Evolutionary conservation across 2,329 filamentous ascomycete genomes (phyloP), one percentile per base, ranked within the genome.

Genomic region (Didymellaceae sp.): DNA sequence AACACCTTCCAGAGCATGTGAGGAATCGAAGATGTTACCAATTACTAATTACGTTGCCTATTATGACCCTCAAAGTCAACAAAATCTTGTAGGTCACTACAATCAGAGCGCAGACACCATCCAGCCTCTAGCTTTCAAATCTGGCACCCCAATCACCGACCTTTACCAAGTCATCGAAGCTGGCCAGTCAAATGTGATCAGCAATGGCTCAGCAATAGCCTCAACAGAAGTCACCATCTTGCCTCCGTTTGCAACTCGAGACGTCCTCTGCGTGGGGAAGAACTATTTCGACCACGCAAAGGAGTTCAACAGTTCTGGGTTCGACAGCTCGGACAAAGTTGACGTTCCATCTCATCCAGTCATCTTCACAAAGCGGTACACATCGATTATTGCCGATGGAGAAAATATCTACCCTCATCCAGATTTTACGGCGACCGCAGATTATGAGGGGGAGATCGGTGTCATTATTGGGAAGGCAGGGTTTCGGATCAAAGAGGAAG

Each of bases 361-460:
- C 7, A 82, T 82, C 45, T 82, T 83, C 64, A 82, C 80, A 3
- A 83, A 83, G 57, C 73, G 81, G 1, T 75, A 74, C 4, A 82
- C 80, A 0, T 80, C 78, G 1, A 81, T 82, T 48, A 77, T 83
- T 30, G 78, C 77, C 0, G 58, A 77, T 47, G 75, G 74, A 0
- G 77, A 82, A 2, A 72, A 75, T 0, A 78, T 84, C 9, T 71
- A 74, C 3, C 73, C 74, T 2, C 78, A 81, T 58, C 58, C 67
- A 0, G 70, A 69, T 0, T 83, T 83, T 54, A 82, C 80, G 1
- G 49, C 75, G 8, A 81, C 75, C 1, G 55, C 77, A 1, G 82
- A 84, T 57, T 84, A 83, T 50, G 82, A 84, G 53, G 81, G 81
- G 13, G 81, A 84, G 53, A 75, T 85, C 35, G 80, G 80, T 0